Percentiles rank a stretch among this genome's conserved stretches.
phyloP scores from a whole-genome alignment of 305 asterid species.

The Fraxinus sp. region DNA sequence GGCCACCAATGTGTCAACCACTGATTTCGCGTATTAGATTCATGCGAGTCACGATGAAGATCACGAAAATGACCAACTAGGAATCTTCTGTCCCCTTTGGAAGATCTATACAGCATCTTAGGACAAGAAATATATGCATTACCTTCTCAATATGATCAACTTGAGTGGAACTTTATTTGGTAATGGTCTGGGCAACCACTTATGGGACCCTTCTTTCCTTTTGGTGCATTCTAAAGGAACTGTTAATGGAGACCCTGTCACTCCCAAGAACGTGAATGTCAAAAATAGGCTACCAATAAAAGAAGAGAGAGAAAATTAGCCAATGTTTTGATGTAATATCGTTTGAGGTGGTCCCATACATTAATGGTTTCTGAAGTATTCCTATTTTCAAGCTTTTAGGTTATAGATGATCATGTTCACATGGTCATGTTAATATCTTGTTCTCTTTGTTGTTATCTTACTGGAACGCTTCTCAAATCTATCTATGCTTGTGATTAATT shows the following conservation, averaged over 20 bases:
- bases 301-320: conserved; percentile 32
- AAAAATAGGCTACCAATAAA: conserved; percentile 44
- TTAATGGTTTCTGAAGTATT: conserved; percentile 29
- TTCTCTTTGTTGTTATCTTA: conserved; percentile 3
- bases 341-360: conserved; percentile 35
- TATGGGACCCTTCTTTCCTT: conserved; percentile 41
- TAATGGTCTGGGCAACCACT: conserved; percentile 33
- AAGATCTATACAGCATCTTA: conserved; percentile 36
- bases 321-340: conserved; percentile 28
- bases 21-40: conserved; percentile 25
- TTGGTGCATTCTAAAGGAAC: conserved; percentile 37
- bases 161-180: conserved; percentile 37
- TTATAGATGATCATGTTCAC: conserved; percentile 21
- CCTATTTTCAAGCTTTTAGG: conserved; percentile 13
- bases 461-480: conserved; percentile 1
- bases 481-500: background rate
- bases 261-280: conserved; percentile 51
- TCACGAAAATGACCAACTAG: conserved; percentile 41
- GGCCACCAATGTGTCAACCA: conserved; percentile 43
- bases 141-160: conserved; percentile 37
- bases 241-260: conserved; percentile 56
- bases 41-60: conserved; percentile 30
- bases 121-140: conserved; percentile 28
- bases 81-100: conserved; percentile 49
- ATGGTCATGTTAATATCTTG: conserved; percentile 26